These are phyloP conservation scores for Candida berthetii DNA, from an alignment of 805 yeast genomes.

Conservation along the genomic window DNA sequence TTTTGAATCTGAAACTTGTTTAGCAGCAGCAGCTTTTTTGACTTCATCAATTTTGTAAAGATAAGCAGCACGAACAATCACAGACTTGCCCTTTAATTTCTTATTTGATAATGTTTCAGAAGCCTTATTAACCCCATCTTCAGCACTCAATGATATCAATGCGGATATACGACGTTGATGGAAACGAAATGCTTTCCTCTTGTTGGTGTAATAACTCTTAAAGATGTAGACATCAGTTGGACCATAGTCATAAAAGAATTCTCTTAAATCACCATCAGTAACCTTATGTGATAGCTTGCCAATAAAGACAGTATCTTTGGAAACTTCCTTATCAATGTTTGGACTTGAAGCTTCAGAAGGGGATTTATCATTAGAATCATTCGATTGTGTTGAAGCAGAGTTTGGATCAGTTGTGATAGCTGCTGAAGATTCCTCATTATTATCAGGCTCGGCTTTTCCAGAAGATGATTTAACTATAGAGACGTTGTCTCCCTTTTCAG, in stretches of 20 bases:
- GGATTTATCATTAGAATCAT: no score
- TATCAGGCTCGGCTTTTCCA: not conserved
- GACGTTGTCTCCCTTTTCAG: not conserved
- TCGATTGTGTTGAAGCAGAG: no score
- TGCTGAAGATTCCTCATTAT: not conserved
- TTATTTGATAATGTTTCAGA: constrained; percentile 29
- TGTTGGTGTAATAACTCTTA: constrained; percentile 22
- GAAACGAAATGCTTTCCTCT: constrained; percentile 19
- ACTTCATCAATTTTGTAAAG: constrained; percentile 38
- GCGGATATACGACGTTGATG: constrained; percentile 40
- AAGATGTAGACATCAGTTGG: constrained; percentile 44
- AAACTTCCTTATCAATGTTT: constrained; percentile 15
- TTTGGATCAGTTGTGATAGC: no score
- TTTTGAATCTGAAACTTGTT: constrained; percentile 5
- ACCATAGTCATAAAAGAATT: constrained; percentile 34
- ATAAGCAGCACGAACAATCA: constrained; percentile 33
- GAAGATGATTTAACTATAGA: no score
- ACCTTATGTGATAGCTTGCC: constrained; percentile 31
- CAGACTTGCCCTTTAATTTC: constrained; percentile 29
- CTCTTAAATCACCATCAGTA: constrained; percentile 38
- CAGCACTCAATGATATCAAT: constrained; percentile 40
- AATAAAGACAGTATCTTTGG: constrained; percentile 41
- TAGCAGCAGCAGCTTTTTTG: constrained; percentile 26
- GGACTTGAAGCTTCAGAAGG: not conserved
- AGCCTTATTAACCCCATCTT: constrained; percentile 35